These are phyloP conservation scores for Claviceps pazoutovae DNA, from an alignment of 2,329 filamentous ascomycete genomes.

Conservation along the genomic window DNA sequence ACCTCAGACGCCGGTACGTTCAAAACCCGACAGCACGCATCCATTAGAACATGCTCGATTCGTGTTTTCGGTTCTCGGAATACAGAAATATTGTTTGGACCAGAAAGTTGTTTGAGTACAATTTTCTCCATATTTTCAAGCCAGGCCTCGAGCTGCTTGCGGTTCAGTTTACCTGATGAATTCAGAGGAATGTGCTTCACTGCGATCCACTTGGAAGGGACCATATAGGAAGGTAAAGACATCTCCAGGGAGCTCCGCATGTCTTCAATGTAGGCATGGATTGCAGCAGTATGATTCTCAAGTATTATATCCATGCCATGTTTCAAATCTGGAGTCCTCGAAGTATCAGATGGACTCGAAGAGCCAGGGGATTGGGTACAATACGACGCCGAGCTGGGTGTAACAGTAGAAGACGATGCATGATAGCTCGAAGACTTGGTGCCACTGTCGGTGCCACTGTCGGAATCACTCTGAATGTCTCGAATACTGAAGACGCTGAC, in stretches of 20 bases:
- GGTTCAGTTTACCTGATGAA: conserved; percentile 9
- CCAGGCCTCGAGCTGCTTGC: conserved; percentile 3
- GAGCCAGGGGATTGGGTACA: neutral
- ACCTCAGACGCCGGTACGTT: conserved; percentile 18
- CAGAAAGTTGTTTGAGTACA: neutral
- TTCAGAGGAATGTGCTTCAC: conserved; percentile 7
- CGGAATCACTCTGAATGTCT: neutral
- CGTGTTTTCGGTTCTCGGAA: neutral
- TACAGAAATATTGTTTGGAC: neutral
- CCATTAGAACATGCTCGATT: conserved; percentile 3
- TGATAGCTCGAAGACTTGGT: neutral
- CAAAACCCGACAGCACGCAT: conserved; percentile 28
- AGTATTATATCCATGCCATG: neutral
- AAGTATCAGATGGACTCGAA: neutral
- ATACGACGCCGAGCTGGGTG: neutral
- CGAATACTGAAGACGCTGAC: conserved; percentile 2
- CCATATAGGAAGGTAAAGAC: conserved; percentile 9
- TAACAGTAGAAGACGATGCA: neutral
- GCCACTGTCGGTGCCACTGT: neutral
- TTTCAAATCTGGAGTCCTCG: neutral
- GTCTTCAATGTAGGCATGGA: conserved; percentile 1
- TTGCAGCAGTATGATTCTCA: neutral
- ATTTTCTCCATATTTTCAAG: neutral
- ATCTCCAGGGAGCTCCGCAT: conserved; percentile 5
- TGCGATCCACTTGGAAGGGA: conserved; percentile 9